Conservation (phyloP, 108 stramenopile genomes). For the Mayamaea pseudoterrestris region DNA sequence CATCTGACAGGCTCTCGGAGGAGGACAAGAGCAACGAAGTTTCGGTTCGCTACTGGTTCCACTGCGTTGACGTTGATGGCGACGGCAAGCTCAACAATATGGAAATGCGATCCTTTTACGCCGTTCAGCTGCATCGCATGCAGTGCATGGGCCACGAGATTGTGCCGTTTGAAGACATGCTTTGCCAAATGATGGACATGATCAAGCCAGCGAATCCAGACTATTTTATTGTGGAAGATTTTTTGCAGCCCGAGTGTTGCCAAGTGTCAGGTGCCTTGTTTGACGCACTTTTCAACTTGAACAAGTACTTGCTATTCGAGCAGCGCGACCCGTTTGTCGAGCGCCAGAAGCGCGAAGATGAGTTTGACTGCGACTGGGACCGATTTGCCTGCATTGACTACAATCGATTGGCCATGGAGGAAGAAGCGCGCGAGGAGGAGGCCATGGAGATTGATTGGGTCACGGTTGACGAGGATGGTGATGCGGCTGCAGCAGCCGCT, state of each 20-base stretch:
- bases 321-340: slow-evolving; percentile 92
- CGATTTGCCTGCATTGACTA: slow-evolving; percentile 93
- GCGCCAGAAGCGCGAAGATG: slow-evolving; percentile 86
- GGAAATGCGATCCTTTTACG: slow-evolving; percentile 94
- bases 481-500: too few species aligned
- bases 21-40: slow-evolving; percentile 94
- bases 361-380: slow-evolving; percentile 97
- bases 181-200: slow-evolving; percentile 99
- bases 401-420: slow-evolving; percentile 89
- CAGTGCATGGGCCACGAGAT: slow-evolving; percentile 95
- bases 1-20: too few species aligned
- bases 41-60: slow-evolving; percentile 94
- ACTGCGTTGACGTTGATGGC: slow-evolving; percentile 92
- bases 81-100: slow-evolving; percentile 89
- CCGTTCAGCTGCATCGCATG: slow-evolving; percentile 87
- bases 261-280: slow-evolving; percentile 92
- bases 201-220: slow-evolving; percentile 65
- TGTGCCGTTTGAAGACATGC: slow-evolving; percentile 92
- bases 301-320: slow-evolving; percentile 96
- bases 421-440: slow-evolving; percentile 82
- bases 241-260: slow-evolving; percentile 74
- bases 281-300: slow-evolving; percentile 95
- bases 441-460: slow-evolving; percentile 87
- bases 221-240: slow-evolving; percentile 68
- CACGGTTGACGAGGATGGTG: slow-evolving; percentile 74